Conservation (phyloP, 2,329 filamentous ascomycete species). For the Aureobasidium sp. region DNA sequence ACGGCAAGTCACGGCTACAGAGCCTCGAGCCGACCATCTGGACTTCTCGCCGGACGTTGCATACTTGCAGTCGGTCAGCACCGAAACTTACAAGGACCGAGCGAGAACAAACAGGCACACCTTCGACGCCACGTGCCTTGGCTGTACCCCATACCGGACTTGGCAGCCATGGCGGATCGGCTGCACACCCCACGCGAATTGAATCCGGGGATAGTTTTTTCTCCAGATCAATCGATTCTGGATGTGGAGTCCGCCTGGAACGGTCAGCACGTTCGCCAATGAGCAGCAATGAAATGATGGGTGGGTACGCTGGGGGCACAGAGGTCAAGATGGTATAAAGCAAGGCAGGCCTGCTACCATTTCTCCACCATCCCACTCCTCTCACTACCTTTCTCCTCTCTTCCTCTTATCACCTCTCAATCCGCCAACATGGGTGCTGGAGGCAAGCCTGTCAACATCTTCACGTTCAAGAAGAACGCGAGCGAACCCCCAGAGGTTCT, state of each 20-base stretch:
- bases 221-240: conserved; percentile 2
- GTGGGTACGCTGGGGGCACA: background rate
- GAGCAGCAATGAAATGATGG: background rate
- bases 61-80: background rate
- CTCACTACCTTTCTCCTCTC: background rate
- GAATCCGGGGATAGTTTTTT: background rate
- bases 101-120: background rate
- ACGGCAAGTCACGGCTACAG: background rate
- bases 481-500: conserved; percentile 60
- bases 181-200: background rate
- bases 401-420: background rate
- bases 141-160: background rate
- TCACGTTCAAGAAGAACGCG: conserved; percentile 39
- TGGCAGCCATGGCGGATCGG: background rate
- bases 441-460: conserved; percentile 19
- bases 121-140: background rate
- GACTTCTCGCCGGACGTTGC: conserved; percentile 4
- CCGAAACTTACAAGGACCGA: background rate
- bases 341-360: background rate
- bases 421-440: conserved; percentile 14
- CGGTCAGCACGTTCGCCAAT: background rate
- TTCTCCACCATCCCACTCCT: background rate
- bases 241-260: background rate
- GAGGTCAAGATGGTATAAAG: conserved; percentile 6
- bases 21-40: background rate